Evolutionary conservation across 225 moss, liverwort and hornwort species (phyloP).

Genomic region (Bryoerythrophyllum caledonicum): DNA sequence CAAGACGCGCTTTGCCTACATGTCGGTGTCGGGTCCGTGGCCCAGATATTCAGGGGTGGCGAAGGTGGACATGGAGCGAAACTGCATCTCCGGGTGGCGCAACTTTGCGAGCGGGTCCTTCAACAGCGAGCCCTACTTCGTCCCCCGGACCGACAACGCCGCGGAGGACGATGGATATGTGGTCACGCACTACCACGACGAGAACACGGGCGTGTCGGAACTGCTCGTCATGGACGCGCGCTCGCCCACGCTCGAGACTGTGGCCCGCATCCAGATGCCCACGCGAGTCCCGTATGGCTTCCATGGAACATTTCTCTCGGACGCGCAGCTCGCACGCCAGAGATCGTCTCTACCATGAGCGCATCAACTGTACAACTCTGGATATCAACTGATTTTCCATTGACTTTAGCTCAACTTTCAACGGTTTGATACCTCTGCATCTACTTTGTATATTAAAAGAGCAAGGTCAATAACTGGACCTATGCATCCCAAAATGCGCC

Average conservation of each 20-base stretch:
- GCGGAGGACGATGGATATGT: conserved; percentile 57
- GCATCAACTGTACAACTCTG: not conserved
- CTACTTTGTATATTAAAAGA: no score
- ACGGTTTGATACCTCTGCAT: no score
- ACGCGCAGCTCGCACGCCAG: conserved; percentile 39
- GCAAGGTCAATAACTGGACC: no score
- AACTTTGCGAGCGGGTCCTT: conserved; percentile 32
- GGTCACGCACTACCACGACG: conserved; percentile 53
- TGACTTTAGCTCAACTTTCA: no score
- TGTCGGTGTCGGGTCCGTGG: conserved; percentile 40
- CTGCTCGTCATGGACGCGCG: conserved; percentile 50
- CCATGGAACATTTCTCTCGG: conserved; percentile 47
- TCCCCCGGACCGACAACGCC: not conserved
- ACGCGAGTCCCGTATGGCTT: conserved; percentile 56
- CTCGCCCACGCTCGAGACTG: conserved; percentile 32
- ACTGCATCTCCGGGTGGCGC: conserved; percentile 24
- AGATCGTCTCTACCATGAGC: conserved; percentile 18
- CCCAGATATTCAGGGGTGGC: conserved; percentile 35
- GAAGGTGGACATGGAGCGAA: conserved; percentile 41
- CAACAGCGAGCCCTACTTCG: conserved; percentile 47
- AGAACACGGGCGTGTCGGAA: conserved; percentile 42
- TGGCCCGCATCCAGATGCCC: conserved; percentile 41
- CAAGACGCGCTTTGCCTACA: conserved; percentile 41
- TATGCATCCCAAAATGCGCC: no score
- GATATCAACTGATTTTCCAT: no score